Evolutionary conservation across 345 rosid genomes (phyloP), one percentile per base, ranked within the genome.

Genomic region (Eucalyptus viminalis): DNA sequence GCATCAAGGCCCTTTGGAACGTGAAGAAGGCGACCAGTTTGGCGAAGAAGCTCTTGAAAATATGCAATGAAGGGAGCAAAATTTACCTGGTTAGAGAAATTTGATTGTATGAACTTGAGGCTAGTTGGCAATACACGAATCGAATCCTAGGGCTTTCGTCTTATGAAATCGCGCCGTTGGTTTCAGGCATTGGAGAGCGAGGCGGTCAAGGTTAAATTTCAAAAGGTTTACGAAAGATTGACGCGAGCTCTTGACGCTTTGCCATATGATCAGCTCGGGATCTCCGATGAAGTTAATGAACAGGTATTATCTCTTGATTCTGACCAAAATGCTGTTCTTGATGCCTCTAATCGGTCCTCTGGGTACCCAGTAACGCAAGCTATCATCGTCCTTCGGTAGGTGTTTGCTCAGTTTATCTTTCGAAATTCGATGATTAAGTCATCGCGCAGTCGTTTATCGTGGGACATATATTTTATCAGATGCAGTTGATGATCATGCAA

Each of bases 21-120:
- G 86, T 95, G 90, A 95, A 94, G 92, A 93, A 93, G 89, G 94
- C 94, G 6, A 87, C 95, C 89, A 16, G 92, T 34, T 22, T 88
- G 86, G 95, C 96, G 1, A 94, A 29, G 90, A 95, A 93, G 90
- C 62, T 96, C 86, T 49, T 96, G 91, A 92, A 86, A 85, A 89
- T 90, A 88, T 96, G 98, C 91, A 95, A 94, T 29, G 93, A 93
- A 87, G 97, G 97, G 45, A 97, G 99, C 96, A 97, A 96, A 93
- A 95, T 95, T 67, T 93, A 89, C 92, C 91, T 95, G 96, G 98
- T 87, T 88, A 87, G 76, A 76, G 34, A 37, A 88, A 81, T 86
- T 87, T 49, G n/a, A 24, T 76, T 40, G 14, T 11, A 22, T 21
- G 29, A 56, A 22, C 47, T 21, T 40, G 29, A 76, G 85, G 85